Percentiles rank a stretch among this genome's conserved stretches.
Evolutionary conservation across 2,329 filamentous ascomycete genomes (phyloP).

Genomic region (Cordyceps javanica): DNA sequence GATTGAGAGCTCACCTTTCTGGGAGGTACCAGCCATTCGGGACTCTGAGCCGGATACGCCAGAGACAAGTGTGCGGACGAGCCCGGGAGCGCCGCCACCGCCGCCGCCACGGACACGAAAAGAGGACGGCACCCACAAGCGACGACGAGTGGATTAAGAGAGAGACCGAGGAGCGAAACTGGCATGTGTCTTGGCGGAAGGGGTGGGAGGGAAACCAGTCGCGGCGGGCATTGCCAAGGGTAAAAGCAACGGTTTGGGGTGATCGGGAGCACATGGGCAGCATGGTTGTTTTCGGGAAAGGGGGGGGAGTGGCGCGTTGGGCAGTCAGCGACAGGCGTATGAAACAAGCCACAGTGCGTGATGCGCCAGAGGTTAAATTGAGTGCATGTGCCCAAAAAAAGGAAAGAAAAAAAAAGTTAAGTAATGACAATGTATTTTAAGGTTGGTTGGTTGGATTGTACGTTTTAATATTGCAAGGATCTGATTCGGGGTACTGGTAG

Average conservation of each 20-base stretch:
- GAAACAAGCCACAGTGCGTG: slow-evolving; percentile 2
- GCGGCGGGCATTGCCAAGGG: neutral
- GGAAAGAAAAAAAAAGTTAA: too few relatives aligned
- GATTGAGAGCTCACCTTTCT: neutral
- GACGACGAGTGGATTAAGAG: neutral
- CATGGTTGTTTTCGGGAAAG: neutral
- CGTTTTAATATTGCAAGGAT: neutral
- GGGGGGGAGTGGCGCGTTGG: neutral
- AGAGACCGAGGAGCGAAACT: neutral
- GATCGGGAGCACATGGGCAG: neutral
- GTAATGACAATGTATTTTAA: too few relatives aligned
- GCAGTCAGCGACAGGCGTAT: slow-evolving; percentile 1
- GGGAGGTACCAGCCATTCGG: neutral
- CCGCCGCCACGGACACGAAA: neutral
- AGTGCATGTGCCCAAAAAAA: neutral
- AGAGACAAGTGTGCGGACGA: neutral
- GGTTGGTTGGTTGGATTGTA: neutral
- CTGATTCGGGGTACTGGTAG: neutral
- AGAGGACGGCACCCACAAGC: neutral
- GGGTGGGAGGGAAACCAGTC: too few relatives aligned
- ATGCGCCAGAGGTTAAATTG: neutral
- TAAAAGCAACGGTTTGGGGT: neutral
- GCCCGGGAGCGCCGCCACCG: too few relatives aligned
- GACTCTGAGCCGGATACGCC: neutral
- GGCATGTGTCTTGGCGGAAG: neutral